phyloP scores from a whole-genome alignment of 192 early-diverging fungal genomes.

The Diversispora epigaea region DNA sequence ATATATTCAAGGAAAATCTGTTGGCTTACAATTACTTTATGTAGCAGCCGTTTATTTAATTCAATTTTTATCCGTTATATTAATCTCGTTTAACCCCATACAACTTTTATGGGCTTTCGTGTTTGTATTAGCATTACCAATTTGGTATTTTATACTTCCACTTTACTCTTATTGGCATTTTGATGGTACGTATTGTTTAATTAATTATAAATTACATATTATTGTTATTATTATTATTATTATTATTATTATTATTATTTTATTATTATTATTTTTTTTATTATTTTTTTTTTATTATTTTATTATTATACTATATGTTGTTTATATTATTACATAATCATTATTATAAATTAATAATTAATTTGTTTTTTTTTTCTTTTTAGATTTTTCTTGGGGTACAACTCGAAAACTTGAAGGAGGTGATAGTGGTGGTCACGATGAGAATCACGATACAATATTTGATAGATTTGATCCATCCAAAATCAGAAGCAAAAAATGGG shows the following conservation, averaged over 20 bases:
- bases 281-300: no score
- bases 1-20: neutral
- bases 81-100: neutral
- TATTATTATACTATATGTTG: no score
- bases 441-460: conserved; percentile 48
- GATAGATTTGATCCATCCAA: conserved; percentile 60
- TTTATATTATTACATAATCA: no score
- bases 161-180: conserved; percentile 87
- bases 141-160: conserved; percentile 81
- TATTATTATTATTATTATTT: neutral
- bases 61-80: neutral
- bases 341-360: no score
- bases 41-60: neutral
- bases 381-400: conserved; percentile 76
- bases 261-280: no score
- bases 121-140: conserved; percentile 66
- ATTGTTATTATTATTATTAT: no score
- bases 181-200: conserved; percentile 49
- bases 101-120: neutral
- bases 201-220: no score
- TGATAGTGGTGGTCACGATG: conserved; percentile 47
- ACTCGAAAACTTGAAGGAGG: conserved; percentile 67
- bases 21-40: neutral
- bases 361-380: no score
- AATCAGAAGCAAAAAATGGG: neutral